These are phyloP conservation scores for Ophiostoma triangulosporum DNA, from an alignment of 2,329 filamentous ascomycete genomes.

Conservation along the genomic window DNA sequence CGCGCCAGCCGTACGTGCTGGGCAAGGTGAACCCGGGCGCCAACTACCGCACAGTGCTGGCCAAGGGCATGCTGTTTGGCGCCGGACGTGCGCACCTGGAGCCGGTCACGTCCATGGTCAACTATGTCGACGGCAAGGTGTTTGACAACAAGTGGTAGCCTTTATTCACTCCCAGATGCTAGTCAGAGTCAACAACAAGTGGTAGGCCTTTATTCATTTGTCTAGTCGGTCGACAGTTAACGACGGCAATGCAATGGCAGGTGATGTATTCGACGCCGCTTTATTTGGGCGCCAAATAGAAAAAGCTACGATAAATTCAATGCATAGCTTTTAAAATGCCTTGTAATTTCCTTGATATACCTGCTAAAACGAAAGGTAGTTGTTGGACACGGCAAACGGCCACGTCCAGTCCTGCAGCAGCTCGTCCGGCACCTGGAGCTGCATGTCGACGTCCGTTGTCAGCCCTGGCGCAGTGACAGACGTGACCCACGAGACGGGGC, in stretches of 20 bases:
- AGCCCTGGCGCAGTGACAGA: not conserved
- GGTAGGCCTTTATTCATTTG: no score
- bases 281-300: not conserved
- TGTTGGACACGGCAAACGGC: slow-evolving; percentile 13
- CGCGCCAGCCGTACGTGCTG: slow-evolving; percentile 34
- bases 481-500: not conserved
- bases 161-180: no score
- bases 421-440: slow-evolving; percentile 6
- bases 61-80: slow-evolving; percentile 38
- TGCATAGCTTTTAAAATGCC: not conserved
- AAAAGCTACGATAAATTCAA: not conserved
- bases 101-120: slow-evolving; percentile 36
- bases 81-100: slow-evolving; percentile 26
- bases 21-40: slow-evolving; percentile 40
- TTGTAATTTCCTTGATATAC: not conserved
- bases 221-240: no score
- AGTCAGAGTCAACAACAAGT: no score
- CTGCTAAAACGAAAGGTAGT: slow-evolving; percentile 8
- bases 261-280: not conserved
- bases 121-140: slow-evolving; percentile 32
- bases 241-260: not conserved
- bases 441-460: slow-evolving; percentile 5
- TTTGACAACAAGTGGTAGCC: slow-evolving; percentile 31
- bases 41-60: slow-evolving; percentile 41
- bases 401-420: slow-evolving; percentile 12